These are phyloP conservation scores for Penicillium egyptiacum DNA, from an alignment of 495 filamentous ascomycete species.

Conservation along the genomic window DNA sequence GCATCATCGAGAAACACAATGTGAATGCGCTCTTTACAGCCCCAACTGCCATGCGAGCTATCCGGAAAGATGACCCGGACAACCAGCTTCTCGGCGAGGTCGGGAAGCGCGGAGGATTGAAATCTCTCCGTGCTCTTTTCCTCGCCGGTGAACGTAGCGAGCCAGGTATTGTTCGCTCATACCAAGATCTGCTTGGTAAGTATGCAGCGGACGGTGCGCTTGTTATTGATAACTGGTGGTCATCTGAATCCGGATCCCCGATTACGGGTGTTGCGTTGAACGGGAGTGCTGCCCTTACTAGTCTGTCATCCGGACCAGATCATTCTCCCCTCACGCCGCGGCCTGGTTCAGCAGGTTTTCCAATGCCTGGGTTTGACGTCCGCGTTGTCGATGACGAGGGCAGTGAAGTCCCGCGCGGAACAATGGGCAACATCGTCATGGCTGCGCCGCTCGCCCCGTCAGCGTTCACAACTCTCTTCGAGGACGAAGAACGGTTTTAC, in stretches of 20 bases:
- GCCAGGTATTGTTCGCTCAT: slow-evolving; percentile 78
- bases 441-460: slow-evolving; percentile 80
- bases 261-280: slow-evolving; percentile 76
- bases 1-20: slow-evolving; percentile 78
- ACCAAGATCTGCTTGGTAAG: slow-evolving; percentile 65
- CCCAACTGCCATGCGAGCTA: slow-evolving; percentile 82
- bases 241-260: slow-evolving; percentile 84
- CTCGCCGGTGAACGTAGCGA: slow-evolving; percentile 89
- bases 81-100: slow-evolving; percentile 61
- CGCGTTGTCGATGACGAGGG: slow-evolving; percentile 79
- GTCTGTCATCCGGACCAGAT: slow-evolving; percentile 8
- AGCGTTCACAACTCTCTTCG: slow-evolving; percentile 79
- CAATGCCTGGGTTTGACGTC: slow-evolving; percentile 89
- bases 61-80: slow-evolving; percentile 79
- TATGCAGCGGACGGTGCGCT: slow-evolving; percentile 62
- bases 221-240: slow-evolving; percentile 97
- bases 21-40: slow-evolving; percentile 84
- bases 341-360: slow-evolving; percentile 83
- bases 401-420: slow-evolving; percentile 59
- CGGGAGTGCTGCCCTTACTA: slow-evolving; percentile 29
- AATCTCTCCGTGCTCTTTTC: slow-evolving; percentile 69
- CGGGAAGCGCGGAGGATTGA: slow-evolving; percentile 65
- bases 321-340: slow-evolving; percentile 55
- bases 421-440: slow-evolving; percentile 92
- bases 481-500: slow-evolving; percentile 82